These are phyloP conservation scores for Raphanus hybrid DNA, from an alignment of 441 rosid species.

Conservation along the genomic window DNA sequence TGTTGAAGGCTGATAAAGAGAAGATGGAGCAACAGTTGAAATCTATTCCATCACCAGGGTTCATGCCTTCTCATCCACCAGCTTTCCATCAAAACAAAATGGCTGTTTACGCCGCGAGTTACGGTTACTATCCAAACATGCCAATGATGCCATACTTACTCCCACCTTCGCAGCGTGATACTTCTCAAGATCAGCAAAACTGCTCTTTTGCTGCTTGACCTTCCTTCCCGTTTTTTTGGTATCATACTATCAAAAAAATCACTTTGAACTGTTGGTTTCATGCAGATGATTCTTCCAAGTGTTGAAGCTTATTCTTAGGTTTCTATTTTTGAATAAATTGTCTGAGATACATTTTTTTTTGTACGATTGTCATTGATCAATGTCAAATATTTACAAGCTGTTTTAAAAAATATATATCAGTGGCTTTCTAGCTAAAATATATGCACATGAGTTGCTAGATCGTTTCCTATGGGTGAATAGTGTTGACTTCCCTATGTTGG, in stretches of 20 bases:
- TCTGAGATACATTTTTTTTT: constrained; percentile 15
- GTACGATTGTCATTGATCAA: background rate
- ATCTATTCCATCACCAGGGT: constrained; percentile 62
- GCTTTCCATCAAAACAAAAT: constrained; percentile 75
- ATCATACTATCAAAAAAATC: constrained; percentile 16
- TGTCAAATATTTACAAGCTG: background rate
- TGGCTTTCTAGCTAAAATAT: background rate
- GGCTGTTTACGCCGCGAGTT: constrained; percentile 64
- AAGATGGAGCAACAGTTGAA: constrained; percentile 75
- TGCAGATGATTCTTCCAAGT: constrained; percentile 26
- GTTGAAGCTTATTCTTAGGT: constrained; percentile 10
- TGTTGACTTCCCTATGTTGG: background rate
- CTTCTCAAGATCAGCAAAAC: constrained; percentile 65
- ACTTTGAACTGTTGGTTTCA: constrained; percentile 6
- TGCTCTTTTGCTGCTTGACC: constrained; percentile 65
- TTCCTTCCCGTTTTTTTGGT: background rate
- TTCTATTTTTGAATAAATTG: constrained; percentile 26
- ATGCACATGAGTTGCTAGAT: too few relatives aligned
- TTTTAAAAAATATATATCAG: background rate
- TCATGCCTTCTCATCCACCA: constrained; percentile 54
- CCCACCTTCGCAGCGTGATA: constrained; percentile 59
- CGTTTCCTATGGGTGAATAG: background rate
- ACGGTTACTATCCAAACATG: constrained; percentile 56
- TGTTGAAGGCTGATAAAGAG: constrained; percentile 75
- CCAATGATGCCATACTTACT: constrained; percentile 86